These are phyloP conservation scores for Tilletiopsis washingtonensis DNA, from an alignment of 1,284 basidiomycete genomes.

Conservation along the genomic window DNA sequence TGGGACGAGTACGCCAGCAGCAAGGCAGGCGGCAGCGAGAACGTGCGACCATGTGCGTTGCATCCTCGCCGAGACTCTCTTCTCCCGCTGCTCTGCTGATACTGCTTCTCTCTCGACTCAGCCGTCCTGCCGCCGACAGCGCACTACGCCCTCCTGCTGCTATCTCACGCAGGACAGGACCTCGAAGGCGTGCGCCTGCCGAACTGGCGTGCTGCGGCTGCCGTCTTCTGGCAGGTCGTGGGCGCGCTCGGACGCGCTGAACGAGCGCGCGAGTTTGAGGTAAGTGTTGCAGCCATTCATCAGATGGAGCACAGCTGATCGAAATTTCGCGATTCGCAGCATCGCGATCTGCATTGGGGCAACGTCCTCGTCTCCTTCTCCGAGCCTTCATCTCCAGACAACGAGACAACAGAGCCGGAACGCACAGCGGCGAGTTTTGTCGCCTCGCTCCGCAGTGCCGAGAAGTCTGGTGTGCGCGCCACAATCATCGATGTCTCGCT, in stretches of 20 bases:
- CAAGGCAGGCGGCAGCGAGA: slow-evolving; percentile 60
- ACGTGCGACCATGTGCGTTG: slow-evolving; percentile 70
- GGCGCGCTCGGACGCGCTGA: too few relatives aligned
- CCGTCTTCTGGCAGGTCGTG: slow-evolving; percentile 87
- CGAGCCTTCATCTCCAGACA: too few relatives aligned
- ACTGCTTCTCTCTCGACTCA: too few relatives aligned
- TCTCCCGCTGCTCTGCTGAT: too few relatives aligned
- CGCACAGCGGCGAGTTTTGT: too few relatives aligned
- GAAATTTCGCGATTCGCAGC: slow-evolving; percentile 53
- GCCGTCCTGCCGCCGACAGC: too few relatives aligned
- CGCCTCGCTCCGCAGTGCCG: slow-evolving; percentile 48
- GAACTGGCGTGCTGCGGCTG: slow-evolving; percentile 77
- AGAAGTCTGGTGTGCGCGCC: slow-evolving; percentile 57
- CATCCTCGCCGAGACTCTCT: slow-evolving; percentile 62
- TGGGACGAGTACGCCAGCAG: slow-evolving; percentile 73
- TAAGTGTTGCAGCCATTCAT: too few relatives aligned
- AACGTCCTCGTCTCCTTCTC: slow-evolving; percentile 94
- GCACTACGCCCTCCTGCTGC: slow-evolving; percentile 82
- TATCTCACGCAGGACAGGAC: slow-evolving; percentile 81
- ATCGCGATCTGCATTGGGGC: slow-evolving; percentile 96
- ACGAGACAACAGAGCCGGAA: too few relatives aligned
- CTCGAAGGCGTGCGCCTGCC: slow-evolving; percentile 71
- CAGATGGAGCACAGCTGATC: too few relatives aligned
- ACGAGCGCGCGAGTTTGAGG: slow-evolving; percentile 72
- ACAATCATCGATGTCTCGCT: slow-evolving; percentile 92